Evolutionary conservation across 202 grass and related monocot genomes (phyloP), one percentile per base, ranked within the genome.

Genomic region (Panicum hallii): DNA sequence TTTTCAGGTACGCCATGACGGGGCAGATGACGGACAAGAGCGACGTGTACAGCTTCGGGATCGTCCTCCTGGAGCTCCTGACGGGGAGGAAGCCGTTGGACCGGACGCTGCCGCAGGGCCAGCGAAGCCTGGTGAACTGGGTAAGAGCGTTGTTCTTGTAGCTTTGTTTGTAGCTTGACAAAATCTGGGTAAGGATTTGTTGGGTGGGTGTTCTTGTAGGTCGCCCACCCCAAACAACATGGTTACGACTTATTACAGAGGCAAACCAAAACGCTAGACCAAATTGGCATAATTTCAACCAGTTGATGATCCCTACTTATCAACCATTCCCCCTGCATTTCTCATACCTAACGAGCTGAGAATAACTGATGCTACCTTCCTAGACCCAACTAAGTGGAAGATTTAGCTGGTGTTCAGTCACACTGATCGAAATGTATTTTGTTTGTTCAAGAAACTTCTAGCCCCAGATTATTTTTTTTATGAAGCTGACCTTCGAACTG

Each of bases 31-130:
- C 82, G 0, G 76, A 72, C 63, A 95, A 95, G 86, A 95, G 93
- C 77, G 90, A 92, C 12, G 90, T 92, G 70, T 95, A 95, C 79
- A 92, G 93, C 47, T 95, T 88, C 57, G 90, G 93, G 2, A 91
- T 92, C 0, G 90, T 94, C 30, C 93, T 94, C 0, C 80, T 94
- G 69, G 93, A 94, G 90, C 88, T 94, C 72, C 20, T 95, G 7
- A 95, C 93, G 48, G 93, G 90, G 23, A 88, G 90, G 83, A 92
- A 90, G 74, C 87, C 88, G 43, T 19, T 94, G 67, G 93, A 94
- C 73, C 28, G 81, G 41, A 88, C 76, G 19, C 26, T 92, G 83
- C 93, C 90, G 36, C 88, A 63, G 79, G 88, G 86, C 1, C 88
- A 94, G 78, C 82, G 88, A 55, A 94, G 93, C 70, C 82, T 94